Percentiles rank a stretch among this genome's conserved stretches.
Conservation (phyloP, 371 early-diverging fungal species). For the Lichtheimia corymbifera region DNA sequence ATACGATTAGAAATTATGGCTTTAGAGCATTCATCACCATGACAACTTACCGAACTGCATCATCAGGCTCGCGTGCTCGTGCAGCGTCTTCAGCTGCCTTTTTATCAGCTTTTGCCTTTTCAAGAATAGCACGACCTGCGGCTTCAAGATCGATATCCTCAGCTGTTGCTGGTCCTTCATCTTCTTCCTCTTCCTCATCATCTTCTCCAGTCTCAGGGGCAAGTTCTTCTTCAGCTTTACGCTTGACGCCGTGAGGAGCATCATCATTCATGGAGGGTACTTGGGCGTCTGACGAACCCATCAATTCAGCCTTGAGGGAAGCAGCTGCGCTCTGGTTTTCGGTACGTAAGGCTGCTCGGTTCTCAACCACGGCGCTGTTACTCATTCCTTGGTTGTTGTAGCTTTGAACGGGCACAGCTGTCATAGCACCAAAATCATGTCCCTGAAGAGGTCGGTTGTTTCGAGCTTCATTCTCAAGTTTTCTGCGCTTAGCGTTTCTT, state of each 20-base stretch:
- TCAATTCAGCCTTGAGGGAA: constrained; percentile 36
- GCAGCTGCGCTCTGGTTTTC: constrained; percentile 59
- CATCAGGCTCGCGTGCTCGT: constrained; percentile 73
- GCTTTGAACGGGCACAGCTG: constrained; percentile 40
- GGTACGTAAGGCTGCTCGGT: constrained; percentile 35
- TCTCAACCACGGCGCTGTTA: constrained; percentile 41
- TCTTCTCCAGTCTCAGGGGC: constrained; percentile 32
- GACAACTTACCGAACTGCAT: constrained; percentile 56
- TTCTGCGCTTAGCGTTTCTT: constrained; percentile 42
- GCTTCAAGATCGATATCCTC: constrained; percentile 42
- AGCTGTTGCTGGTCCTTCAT: constrained; percentile 26
- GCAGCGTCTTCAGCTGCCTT: constrained; percentile 54
- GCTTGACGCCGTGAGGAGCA: constrained; percentile 30
- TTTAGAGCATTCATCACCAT: constrained; percentile 10
- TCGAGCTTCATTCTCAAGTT: constrained; percentile 44
- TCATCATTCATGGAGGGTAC: constrained; percentile 11
- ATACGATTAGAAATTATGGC: background rate
- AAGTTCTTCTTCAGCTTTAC: constrained; percentile 33
- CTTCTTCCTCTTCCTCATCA: constrained; percentile 25
- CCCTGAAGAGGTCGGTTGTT: constrained; percentile 32
- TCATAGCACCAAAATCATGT: constrained; percentile 37
- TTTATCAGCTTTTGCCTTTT: constrained; percentile 49
- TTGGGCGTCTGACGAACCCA: constrained; percentile 6
- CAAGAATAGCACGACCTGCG: constrained; percentile 54
- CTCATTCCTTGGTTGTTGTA: constrained; percentile 28